Evolutionary conservation across 257 asterid species (phyloP), one percentile per base, ranked within the genome.

Genomic region (Capsicum chinense): DNA sequence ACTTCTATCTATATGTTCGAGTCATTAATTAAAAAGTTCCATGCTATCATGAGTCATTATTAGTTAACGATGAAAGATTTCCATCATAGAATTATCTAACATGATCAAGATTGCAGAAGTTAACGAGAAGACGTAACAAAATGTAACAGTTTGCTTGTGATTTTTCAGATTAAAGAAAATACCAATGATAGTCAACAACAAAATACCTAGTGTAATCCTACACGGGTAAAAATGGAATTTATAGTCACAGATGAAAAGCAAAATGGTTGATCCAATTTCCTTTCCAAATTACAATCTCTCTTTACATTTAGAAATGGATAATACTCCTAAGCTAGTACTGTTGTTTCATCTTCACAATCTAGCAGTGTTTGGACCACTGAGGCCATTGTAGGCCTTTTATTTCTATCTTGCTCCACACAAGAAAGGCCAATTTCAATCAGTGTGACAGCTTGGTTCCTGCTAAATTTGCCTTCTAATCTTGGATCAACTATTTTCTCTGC

Each of bases 311-410:
- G 33, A 39, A 39, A 17, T 59, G 33, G 56, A 6, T 7, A 68
- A 4, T 1, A 39, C 14, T 39, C 0, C 57, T 70, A 70, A 5
- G 13, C 63, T 59, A 6, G 0, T 5, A 37, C 13, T 42, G 84
- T 82, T 8, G 63, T 64, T 56, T 85, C 86, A 70, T 88, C 88
- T 78, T 90, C 91, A 74, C 85, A 88, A 71, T 91, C 91, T 76
- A 90, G 71, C 70, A 94, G 79, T 59, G 87, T 76, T 64, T 93
- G 93, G 57, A 88, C 93, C 7, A 93, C 97, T 9, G 93, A 82
- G 11, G 89, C 97, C 97, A 94, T 94, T 3, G 92, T 90, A 2
- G 97, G 95, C 80, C 97, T 84, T 83, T 88, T 89, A 56, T 90
- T 92, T 79, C 95, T 86, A 50, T 91, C 94, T 60, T 92, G 95